Base-by-base conservation (phyloP, 805 yeast species). In the Sugiyamaella americana region DNA sequence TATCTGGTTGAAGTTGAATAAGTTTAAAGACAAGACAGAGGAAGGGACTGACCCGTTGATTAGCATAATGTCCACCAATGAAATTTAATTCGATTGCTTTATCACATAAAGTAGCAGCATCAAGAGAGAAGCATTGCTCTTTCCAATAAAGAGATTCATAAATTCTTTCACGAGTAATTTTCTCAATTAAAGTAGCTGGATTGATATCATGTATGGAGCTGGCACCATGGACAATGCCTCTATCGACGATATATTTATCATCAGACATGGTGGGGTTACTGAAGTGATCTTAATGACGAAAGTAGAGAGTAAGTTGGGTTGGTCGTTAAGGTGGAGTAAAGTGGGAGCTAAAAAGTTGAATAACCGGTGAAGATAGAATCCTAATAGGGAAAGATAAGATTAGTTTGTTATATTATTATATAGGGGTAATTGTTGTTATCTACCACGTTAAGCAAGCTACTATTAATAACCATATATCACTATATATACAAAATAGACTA, bases 21-120 rank as follows among this genome's bases (percentile, higher is more conserved):
- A 91, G 61, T 52, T 91, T 79, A 58, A 87, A 77, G 29, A 87
- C 62, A 39, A 95, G 71, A 58, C 95, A 81, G n/a, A 86, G 60
- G 55, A 87, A 87, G 11, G 80, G 82, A 16, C 84, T 70, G 0
- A 94, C 93, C 50, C 78, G 64, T 26, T 79, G 78, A 19, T 66
- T 68, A 13, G 71, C 66, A 43, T 74, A 76, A n/a, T 75, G 65
- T 0, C 84, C 82, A 0, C 87, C 91, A 3, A 86, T 62, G 42
- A 69, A 69, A 6, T 71, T 58, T 4, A 79, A 50, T 4, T 55
- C 58, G 1, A 69, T 69, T 0, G 72, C 71, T 34, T 71, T 61
- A 50, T 80, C 84, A 43, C 80, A 60, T 2, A 80, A 48, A 0
- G 74, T 67, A 1, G 75, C 74, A 1, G 74, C 73, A 51, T 75